A percentile compares a stretch with the other conserved stretches of the same genome.
phyloP scores from a whole-genome alignment of 371 early-diverging fungal genomes.

The Funneliformis caledonium region DNA sequence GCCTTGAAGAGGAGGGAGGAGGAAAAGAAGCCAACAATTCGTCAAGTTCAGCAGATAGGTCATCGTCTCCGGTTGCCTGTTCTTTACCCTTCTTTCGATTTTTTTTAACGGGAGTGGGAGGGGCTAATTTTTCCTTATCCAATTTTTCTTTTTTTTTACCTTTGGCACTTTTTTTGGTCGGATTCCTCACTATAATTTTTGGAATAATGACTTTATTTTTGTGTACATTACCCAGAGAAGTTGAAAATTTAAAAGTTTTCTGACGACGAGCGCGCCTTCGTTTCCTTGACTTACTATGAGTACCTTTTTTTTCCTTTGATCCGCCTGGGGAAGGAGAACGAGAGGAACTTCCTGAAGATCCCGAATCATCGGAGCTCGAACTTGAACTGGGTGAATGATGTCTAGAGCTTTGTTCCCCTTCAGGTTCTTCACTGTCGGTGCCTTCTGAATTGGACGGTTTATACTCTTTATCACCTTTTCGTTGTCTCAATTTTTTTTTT shows the following conservation, averaged over 20 bases:
- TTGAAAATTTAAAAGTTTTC: neutral
- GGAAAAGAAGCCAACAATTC: slow-evolving; percentile 8
- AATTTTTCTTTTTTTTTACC: neutral
- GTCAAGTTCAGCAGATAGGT: neutral
- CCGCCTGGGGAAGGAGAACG: neutral
- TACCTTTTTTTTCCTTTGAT: neutral
- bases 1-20: slow-evolving; percentile 25
- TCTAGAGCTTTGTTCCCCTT: neutral
- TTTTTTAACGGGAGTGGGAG: neutral
- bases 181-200: slow-evolving; percentile 33
- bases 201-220: neutral
- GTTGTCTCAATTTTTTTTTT: neutral
- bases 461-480: neutral
- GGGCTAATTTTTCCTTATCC: neutral
- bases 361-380: neutral
- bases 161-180: slow-evolving; percentile 20
- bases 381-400: neutral
- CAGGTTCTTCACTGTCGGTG: neutral
- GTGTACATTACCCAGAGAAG: neutral
- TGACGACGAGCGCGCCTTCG: neutral
- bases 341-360: neutral
- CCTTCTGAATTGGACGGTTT: neutral
- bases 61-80: neutral
- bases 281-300: neutral
- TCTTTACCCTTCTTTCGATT: neutral